These are phyloP conservation scores for Posidonia oceanica DNA, from an alignment of 116 monocot genomes.

Conservation along the genomic window DNA sequence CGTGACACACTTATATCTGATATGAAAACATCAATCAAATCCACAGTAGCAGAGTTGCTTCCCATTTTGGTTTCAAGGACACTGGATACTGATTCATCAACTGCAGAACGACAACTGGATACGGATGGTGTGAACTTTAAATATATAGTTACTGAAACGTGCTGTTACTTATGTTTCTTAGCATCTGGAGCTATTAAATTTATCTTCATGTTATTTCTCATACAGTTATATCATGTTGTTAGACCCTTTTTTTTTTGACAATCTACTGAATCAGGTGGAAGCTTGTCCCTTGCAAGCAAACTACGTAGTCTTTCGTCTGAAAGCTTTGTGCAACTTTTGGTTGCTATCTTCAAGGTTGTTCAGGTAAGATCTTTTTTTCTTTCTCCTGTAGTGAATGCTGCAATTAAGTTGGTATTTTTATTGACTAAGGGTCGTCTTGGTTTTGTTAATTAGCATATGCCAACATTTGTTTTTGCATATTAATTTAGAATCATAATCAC, in stretches of 20 bases:
- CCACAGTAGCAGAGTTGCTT: conserved; percentile 86
- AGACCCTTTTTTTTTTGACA: neutral
- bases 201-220: neutral
- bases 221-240: too few species aligned
- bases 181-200: neutral
- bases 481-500: too few species aligned
- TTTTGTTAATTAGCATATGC: too few species aligned
- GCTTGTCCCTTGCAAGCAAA: conserved; percentile 82
- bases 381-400: neutral
- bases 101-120: conserved; percentile 56
- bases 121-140: conserved; percentile 55
- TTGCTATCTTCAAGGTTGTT: conserved; percentile 81
- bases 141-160: neutral
- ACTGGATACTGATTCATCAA: conserved; percentile 40
- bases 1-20: conserved; percentile 84
- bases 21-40: conserved; percentile 90
- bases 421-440: too few species aligned
- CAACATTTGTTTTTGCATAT: too few species aligned
- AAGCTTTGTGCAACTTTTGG: conserved; percentile 86
- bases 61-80: conserved; percentile 58
- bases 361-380: conserved; percentile 35
- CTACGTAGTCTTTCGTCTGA: conserved; percentile 81
- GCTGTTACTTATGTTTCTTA: neutral
- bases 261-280: conserved; percentile 44
- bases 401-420: too few species aligned